Conservation (phyloP, 345 rosid genomes). For the Hirschfeldia incana region DNA sequence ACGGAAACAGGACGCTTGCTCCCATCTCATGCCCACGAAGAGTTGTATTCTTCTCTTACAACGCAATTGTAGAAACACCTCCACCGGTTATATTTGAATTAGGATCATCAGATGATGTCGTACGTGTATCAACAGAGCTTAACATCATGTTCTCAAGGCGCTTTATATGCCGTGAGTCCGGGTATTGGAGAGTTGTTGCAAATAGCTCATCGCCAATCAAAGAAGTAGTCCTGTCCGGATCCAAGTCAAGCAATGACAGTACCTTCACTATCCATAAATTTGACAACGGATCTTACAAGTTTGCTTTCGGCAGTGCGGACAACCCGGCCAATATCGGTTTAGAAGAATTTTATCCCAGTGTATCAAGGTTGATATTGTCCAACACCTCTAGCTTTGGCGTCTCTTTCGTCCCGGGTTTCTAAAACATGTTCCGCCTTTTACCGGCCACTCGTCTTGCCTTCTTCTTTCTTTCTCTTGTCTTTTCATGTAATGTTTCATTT, state of each 20-base stretch:
- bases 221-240: not conserved
- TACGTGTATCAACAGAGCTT: not conserved
- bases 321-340: not conserved
- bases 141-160: not conserved
- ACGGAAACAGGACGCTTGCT: not conserved
- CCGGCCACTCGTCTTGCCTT: not conserved
- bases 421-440: not conserved
- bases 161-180: not conserved
- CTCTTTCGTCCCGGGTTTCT: not conserved
- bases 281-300: not conserved
- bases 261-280: not conserved
- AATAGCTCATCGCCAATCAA: not conserved
- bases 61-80: not conserved
- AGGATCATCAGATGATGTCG: not conserved
- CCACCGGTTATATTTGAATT: not conserved
- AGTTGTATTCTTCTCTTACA: not conserved
- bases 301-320: not conserved
- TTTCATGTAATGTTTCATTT: not conserved
- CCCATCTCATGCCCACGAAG: not conserved
- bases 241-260: not conserved
- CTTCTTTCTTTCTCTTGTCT: not conserved
- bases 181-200: not conserved
- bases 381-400: not conserved
- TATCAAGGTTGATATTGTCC: not conserved
- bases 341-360: not conserved